Evolutionary conservation across 805 yeast species (phyloP).

Genomic region (Candida endomychidarum): DNA sequence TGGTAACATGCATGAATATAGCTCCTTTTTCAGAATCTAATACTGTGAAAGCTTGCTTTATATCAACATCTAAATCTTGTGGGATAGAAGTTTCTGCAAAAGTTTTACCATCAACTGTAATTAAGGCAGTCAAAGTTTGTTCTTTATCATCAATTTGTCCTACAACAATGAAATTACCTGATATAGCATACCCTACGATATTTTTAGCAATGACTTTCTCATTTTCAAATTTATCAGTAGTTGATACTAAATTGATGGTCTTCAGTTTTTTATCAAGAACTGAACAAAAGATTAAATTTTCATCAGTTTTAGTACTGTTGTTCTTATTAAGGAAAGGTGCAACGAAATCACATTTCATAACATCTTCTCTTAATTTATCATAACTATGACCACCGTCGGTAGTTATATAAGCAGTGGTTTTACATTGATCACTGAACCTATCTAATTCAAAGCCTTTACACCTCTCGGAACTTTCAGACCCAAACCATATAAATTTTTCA

Average conservation of each 20-base stretch:
- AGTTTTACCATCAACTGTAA: constrained; percentile 71
- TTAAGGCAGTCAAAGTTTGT: constrained; percentile 57
- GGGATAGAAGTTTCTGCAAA: constrained; percentile 86
- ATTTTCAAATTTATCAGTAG: constrained; percentile 53
- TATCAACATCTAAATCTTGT: constrained; percentile 52
- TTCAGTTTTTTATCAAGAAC: constrained; percentile 35
- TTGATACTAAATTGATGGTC: constrained; percentile 39
- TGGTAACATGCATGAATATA: constrained; percentile 80
- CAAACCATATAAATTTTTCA: constrained; percentile 66
- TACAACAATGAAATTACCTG: constrained; percentile 70
- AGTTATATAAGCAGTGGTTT: constrained; percentile 59
- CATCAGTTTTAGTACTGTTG: constrained; percentile 27
- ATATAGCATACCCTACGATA: constrained; percentile 71
- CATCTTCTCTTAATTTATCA: constrained; percentile 51
- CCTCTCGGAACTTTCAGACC: constrained; percentile 42
- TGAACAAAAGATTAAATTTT: constrained; percentile 64
- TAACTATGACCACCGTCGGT: constrained; percentile 68
- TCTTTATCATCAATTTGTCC: constrained; percentile 52
- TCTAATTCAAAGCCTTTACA: constrained; percentile 40
- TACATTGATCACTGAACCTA: constrained; percentile 48
- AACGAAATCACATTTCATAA: constrained; percentile 65
- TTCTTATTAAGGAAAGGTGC: constrained; percentile 48
- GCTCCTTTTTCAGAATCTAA: constrained; percentile 71
- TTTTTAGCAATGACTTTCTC: constrained; percentile 48
- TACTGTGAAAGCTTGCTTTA: constrained; percentile 61